Conservation (phyloP, 2,329 filamentous ascomycete genomes). For the Ophiostoma himal-ulmi region DNA sequence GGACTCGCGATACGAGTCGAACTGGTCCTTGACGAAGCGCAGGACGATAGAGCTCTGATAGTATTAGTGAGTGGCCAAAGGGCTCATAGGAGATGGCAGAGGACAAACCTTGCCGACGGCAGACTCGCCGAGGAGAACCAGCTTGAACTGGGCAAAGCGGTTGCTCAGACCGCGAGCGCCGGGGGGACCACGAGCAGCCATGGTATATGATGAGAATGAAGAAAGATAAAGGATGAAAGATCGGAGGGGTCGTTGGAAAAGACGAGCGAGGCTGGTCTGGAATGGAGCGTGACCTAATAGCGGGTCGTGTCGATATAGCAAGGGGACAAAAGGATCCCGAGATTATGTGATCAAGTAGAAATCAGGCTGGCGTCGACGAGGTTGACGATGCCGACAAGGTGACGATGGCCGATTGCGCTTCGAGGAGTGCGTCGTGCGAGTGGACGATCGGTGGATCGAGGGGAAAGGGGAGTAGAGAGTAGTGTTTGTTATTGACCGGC, state of each 20-base stretch:
- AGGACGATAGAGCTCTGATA: conserved; percentile 89
- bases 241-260: background rate
- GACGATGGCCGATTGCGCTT: conserved; percentile 6
- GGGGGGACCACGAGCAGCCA: conserved; percentile 74
- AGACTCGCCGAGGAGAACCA: conserved; percentile 94
- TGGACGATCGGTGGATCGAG: background rate
- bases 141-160: conserved; percentile 98
- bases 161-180: conserved; percentile 62
- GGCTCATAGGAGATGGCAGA: conserved; percentile 10
- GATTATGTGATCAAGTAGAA: background rate
- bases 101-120: conserved; percentile 86
- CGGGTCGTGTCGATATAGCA: background rate
- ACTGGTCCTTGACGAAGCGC: conserved; percentile 99
- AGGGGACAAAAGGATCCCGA: no score
- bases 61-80: conserved; percentile 17
- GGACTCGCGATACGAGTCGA: conserved; percentile 93
- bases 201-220: conserved; percentile 36
- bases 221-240: background rate
- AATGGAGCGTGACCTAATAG: background rate
- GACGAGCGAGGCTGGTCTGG: conserved; percentile 11
- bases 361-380: background rate
- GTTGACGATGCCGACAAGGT: background rate
- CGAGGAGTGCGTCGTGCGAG: background rate
- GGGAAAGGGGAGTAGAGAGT: background rate
- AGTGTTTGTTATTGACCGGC: background rate